Percentiles rank a stretch among this genome's conserved stretches.
Conservation (phyloP, 257 asterid species). For the Nicotiana sylvestris region DNA sequence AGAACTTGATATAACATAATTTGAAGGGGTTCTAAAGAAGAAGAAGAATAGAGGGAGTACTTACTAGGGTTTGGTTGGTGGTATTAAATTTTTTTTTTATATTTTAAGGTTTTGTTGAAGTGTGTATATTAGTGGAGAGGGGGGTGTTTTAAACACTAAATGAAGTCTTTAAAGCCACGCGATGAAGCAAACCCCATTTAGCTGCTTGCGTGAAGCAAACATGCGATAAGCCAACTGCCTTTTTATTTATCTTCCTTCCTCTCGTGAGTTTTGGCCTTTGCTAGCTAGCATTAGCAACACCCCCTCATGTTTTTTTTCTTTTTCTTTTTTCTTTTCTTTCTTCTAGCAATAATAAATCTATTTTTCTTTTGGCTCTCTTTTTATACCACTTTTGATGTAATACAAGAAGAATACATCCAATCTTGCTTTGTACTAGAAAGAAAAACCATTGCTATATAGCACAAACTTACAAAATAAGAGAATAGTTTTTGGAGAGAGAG, state of each 20-base stretch:
- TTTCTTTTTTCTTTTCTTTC: not conserved
- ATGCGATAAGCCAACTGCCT: slow-evolving; percentile 83
- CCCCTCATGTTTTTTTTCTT: slow-evolving; percentile 40
- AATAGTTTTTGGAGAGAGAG: not conserved
- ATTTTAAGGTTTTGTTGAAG: not conserved
- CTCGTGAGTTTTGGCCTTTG: slow-evolving; percentile 58
- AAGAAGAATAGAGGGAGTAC: not conserved
- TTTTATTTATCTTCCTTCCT: slow-evolving; percentile 48
- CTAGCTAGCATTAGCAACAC: slow-evolving; percentile 18
- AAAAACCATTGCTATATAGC: not conserved
- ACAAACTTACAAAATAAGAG: not conserved
- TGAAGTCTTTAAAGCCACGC: slow-evolving; percentile 97
- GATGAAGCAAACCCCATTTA: slow-evolving; percentile 81
- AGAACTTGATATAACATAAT: not conserved
- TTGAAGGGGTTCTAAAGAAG: slow-evolving; percentile 7
- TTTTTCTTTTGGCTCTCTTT: not conserved
- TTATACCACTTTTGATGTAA: slow-evolving; percentile 7
- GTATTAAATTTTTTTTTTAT: slow-evolving; percentile 9
- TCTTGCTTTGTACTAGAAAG: slow-evolving; percentile 2
- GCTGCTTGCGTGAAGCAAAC: slow-evolving; percentile 99
- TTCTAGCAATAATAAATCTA: not conserved
- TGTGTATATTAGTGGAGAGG: slow-evolving; percentile 16
- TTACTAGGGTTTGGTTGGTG: slow-evolving; percentile 59
- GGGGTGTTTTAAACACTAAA: slow-evolving; percentile 41
- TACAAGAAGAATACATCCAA: slow-evolving; percentile 2